Evolutionary conservation across 1,284 basidiomycete species (phyloP), one percentile per base, ranked within the genome.

Genomic region (Testicularia cyperi): DNA sequence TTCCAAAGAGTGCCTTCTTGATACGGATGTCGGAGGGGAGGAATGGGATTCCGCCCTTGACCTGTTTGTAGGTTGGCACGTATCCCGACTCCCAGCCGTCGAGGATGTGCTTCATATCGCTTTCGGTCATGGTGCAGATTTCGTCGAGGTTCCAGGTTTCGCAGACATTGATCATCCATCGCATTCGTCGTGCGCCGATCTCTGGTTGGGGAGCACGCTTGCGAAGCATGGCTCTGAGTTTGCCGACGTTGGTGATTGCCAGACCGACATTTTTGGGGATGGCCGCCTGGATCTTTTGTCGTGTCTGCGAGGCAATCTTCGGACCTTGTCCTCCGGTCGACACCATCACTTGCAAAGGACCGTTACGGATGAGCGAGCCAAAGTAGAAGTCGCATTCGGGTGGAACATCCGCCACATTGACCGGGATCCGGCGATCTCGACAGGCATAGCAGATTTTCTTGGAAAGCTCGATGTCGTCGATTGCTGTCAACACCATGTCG

Each of bases 361-460:
- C 92, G 55, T 86, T 83, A 26, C 90, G 86, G 49, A 97, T 86
- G 74, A 92, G 88, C 1, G 90, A 88, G 33, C 95, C 95, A 79
- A 98, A 98, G 81, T 95, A 98, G 76, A 98, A 98, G 79, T 98
- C 94, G 81, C 94, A 98, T 46, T 78, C 71, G 20, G 71, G 72
- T 3, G 94, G 95, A 38, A 97, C 89, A 79, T 98, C 94, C 23
- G 95, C 94, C 47, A 92, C 91, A 78, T 98, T 98, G 56, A 95
- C 87, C 4, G 91, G 90, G 39, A 96, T 87, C 40, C 81, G 83
- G 32, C 79, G 81, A 22, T 81, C 79, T 38, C 90, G 81, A 70
- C 88, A 88, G 62, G 87, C 80, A 12, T 82, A 77, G 72, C 85
- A 89, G 42, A 97, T 91, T 24, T 65, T 38, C 79, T 79, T 83